Evolutionary conservation across 2,329 filamentous ascomycete genomes (phyloP).

Genomic region (Epichloe coenophiala): DNA sequence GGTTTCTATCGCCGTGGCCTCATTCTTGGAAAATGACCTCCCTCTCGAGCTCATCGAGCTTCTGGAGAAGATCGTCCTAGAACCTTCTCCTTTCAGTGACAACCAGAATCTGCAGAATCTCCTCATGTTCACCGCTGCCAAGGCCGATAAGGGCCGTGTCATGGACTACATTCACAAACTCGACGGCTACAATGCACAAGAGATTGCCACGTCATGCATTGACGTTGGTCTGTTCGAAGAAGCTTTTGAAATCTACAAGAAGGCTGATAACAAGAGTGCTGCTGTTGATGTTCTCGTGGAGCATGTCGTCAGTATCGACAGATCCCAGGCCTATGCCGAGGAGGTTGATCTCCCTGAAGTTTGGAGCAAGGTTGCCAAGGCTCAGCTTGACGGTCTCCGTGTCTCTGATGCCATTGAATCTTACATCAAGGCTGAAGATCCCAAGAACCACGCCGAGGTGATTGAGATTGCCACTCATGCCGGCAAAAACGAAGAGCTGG

Average conservation of each 20-base stretch:
- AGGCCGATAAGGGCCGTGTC: constrained; percentile 86
- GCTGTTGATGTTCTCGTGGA: constrained; percentile 90
- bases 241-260: constrained; percentile 98
- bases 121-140: constrained; percentile 89
- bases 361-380: constrained; percentile 97
- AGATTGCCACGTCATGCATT: constrained; percentile 87
- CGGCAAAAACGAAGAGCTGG: constrained; percentile 92
- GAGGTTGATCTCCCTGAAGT: constrained; percentile 88
- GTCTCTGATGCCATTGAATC: constrained; percentile 89
- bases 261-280: constrained; percentile 76
- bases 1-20: constrained; percentile 85
- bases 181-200: constrained; percentile 77
- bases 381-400: constrained; percentile 88
- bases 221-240: constrained; percentile 92
- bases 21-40: constrained; percentile 82
- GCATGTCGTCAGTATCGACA: constrained; percentile 94
- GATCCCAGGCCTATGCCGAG: constrained; percentile 89
- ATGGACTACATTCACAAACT: constrained; percentile 95
- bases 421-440: constrained; percentile 89
- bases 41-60: constrained; percentile 92
- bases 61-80: constrained; percentile 97
- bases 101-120: constrained; percentile 94
- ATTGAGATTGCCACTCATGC: constrained; percentile 92
- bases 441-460: constrained; percentile 87
- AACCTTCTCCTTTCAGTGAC: constrained; percentile 97